These are phyloP conservation scores for Populus ilicifolia DNA, from an alignment of 345 rosid genomes.

Conservation along the genomic window DNA sequence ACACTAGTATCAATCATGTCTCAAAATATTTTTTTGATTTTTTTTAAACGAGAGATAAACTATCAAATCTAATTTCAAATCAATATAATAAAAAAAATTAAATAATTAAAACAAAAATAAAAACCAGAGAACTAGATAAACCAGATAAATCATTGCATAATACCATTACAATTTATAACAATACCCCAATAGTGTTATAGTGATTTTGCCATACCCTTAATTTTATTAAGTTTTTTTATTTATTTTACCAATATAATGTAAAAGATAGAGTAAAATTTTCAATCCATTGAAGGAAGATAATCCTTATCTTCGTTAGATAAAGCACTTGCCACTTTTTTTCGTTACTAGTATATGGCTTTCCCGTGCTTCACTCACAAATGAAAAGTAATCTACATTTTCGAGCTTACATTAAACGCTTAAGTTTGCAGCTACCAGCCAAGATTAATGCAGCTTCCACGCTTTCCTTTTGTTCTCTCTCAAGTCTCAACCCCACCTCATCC, in stretches of 20 bases:
- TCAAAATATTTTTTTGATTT: accelerated
- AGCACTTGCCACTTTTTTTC: background rate
- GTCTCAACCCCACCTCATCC: background rate
- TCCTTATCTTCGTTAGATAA: background rate
- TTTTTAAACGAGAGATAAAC: too few species aligned
- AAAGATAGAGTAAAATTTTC: too few species aligned
- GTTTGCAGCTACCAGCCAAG: background rate
- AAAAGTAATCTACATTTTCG: background rate
- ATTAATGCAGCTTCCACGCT: background rate
- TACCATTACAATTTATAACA: too few species aligned
- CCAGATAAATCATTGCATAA: too few species aligned
- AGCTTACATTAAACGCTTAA: background rate
- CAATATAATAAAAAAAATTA: accelerated
- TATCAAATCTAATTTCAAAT: accelerated
- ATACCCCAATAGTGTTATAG: too few species aligned
- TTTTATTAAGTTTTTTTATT: too few species aligned
- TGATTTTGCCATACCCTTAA: too few species aligned
- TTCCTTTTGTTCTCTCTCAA: background rate
- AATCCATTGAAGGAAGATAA: background rate
- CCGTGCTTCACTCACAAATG: background rate
- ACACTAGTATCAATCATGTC: accelerated
- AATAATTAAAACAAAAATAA: too few species aligned
- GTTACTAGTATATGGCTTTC: background rate
- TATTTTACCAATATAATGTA: too few species aligned
- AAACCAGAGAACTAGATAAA: too few species aligned